Evolutionary conservation across 2,329 filamentous ascomycete genomes (phyloP).

Genomic region (Dactylellina leptospora): DNA sequence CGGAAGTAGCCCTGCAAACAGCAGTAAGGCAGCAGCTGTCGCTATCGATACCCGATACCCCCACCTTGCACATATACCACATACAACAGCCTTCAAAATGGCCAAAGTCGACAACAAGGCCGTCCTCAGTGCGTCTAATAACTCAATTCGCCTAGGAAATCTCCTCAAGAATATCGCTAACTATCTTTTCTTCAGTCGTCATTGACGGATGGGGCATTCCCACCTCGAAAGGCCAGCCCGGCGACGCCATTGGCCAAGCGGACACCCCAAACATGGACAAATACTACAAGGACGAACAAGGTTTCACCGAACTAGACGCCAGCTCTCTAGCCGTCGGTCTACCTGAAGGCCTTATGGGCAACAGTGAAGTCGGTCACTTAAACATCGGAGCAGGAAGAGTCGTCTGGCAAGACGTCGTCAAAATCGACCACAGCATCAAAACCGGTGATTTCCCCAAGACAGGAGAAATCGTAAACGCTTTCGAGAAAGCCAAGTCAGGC

Average conservation of each 20-base stretch:
- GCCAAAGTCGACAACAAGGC: constrained; percentile 74
- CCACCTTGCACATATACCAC: neutral
- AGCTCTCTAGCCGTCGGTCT: constrained; percentile 95
- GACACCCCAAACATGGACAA: constrained; percentile 94
- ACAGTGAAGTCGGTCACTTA: constrained; percentile 97
- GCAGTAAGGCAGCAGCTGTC: no score
- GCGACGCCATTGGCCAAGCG: constrained; percentile 93
- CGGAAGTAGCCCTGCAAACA: no score
- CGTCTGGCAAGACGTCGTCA: constrained; percentile 95
- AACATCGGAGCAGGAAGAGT: constrained; percentile 98
- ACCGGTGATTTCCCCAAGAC: constrained; percentile 80
- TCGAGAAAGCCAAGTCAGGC: constrained; percentile 81
- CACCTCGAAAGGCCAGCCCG: constrained; percentile 79
- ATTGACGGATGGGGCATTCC: constrained; percentile 97
- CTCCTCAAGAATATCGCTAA: neutral
- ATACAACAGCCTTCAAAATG: constrained; percentile 63
- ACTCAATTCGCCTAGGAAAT: constrained; percentile 54
- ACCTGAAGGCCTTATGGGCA: constrained; percentile 97
- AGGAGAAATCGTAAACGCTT: constrained; percentile 77
- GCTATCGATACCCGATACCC: neutral
- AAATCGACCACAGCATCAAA: constrained; percentile 93
- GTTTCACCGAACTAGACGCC: constrained; percentile 91
- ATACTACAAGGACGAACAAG: constrained; percentile 81
- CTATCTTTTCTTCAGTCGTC: constrained; percentile 72
- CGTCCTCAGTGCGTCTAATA: constrained; percentile 69